Evolutionary conservation across 345 rosid species (phyloP).

Genomic region (Moringa oleifera): DNA sequence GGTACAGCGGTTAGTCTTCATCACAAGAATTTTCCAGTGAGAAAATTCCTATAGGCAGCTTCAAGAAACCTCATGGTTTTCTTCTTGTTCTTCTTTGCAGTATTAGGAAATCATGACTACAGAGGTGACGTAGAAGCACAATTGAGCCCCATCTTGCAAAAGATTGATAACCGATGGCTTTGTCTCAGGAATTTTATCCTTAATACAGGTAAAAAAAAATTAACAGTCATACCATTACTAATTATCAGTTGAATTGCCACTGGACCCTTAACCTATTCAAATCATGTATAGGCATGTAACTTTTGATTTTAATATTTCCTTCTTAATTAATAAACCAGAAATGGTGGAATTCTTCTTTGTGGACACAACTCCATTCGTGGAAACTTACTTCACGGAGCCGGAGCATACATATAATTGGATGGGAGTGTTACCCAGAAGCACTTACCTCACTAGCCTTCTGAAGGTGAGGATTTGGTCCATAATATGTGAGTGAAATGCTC

Average conservation of each 20-base stretch:
- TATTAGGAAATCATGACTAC: conserved; percentile 61
- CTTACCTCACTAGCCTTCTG: conserved; percentile 40
- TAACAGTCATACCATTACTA: no score
- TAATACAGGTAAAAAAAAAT: conserved; percentile 29
- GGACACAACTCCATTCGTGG: conserved; percentile 64
- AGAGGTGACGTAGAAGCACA: conserved; percentile 54
- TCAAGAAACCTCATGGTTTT: background rate
- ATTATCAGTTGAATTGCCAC: no score
- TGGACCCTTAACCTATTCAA: no score
- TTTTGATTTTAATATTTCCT: no score
- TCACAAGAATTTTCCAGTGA: no score
- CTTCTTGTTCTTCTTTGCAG: conserved; percentile 14
- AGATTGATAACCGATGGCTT: conserved; percentile 44
- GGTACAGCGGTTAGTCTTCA: conserved; percentile 55
- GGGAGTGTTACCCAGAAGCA: conserved; percentile 39
- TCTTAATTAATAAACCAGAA: conserved; percentile 22
- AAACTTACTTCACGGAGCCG: conserved; percentile 46
- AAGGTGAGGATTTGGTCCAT: conserved; percentile 20
- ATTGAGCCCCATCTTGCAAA: conserved; percentile 32
- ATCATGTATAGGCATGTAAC: no score
- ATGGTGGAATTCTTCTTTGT: conserved; percentile 54
- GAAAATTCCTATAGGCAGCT: background rate
- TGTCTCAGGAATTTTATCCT: conserved; percentile 45
- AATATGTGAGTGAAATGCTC: no score
- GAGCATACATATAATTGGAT: conserved; percentile 58